These are phyloP conservation scores for Beta vulgaris DNA, from an alignment of 148 eudicot genomes.

Conservation along the genomic window DNA sequence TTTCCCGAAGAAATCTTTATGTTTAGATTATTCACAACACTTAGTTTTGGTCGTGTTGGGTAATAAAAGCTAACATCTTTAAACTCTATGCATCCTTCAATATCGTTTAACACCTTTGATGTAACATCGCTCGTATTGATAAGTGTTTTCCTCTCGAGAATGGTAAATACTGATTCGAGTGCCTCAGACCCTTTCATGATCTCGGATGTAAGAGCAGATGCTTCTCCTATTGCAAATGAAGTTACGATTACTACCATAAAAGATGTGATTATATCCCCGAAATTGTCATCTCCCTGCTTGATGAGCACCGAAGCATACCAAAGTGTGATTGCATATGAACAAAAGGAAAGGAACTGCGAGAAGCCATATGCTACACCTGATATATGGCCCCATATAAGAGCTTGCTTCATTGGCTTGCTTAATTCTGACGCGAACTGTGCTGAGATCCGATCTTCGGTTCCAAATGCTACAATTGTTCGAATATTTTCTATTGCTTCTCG, in stretches of 20 bases:
- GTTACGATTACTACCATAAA: constrained; percentile 68
- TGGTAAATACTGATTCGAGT: constrained; percentile 49
- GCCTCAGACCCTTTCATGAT: constrained; percentile 62
- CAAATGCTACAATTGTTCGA: constrained; percentile 63
- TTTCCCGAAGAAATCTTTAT: constrained; percentile 40
- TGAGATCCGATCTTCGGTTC: constrained; percentile 53
- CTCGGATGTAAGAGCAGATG: constrained; percentile 62
- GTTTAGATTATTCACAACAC: constrained; percentile 38
- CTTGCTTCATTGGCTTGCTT: constrained; percentile 45
- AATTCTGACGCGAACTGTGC: constrained; percentile 38
- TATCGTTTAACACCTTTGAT: constrained; percentile 27
- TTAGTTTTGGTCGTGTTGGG: constrained; percentile 47
- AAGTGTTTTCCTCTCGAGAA: constrained; percentile 42
- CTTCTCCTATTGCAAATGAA: constrained; percentile 61
- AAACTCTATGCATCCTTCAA: constrained; percentile 50
- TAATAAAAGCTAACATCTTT: constrained; percentile 43
- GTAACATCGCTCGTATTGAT: constrained; percentile 39
- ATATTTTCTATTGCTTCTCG: constrained; percentile 64
- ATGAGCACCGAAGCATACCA: constrained; percentile 65
- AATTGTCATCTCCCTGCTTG: constrained; percentile 30
- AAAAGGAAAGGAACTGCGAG: constrained; percentile 50
- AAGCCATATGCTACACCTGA: constrained; percentile 58
- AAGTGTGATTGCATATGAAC: constrained; percentile 61
- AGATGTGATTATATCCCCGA: constrained; percentile 52
- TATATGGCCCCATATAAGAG: constrained; percentile 56